Evolutionary conservation across 192 early-diverging fungal species (phyloP), one percentile per base, ranked within the genome.

Genomic region (Gamsiella multidivaricata): DNA sequence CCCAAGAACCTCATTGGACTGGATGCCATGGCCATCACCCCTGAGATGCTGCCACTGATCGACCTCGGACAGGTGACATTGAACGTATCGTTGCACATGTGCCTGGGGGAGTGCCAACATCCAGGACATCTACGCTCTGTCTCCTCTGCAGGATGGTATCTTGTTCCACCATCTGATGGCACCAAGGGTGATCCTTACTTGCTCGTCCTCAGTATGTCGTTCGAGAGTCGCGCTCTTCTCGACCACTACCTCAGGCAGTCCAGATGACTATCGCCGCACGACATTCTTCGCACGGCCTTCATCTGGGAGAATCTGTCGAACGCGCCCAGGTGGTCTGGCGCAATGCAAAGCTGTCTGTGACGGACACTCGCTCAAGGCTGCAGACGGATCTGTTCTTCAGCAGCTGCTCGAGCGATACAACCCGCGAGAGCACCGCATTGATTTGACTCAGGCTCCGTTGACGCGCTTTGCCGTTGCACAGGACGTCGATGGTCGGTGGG

Each of bases 141-240:
- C 61, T 0, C 47, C 61, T 5, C 6, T 63, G 32, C 61, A 63
- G 34, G 61, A 63, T 15, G 61, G 61, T 6, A 63, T 63, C 31
- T 22, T 63, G 25, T 63, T 63, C 34, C 61, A 63, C 22, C 49
- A 51, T 34, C 5, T 63, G n/a, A 14, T 51, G 5, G 31, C 34
- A 12, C 14, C 0, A 14, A 51, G 12, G 61, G 61, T 6, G 61
- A 63, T 25, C 49, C 61, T 0, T 63, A 63, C 26, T 2, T 63
- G 46, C 46, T 41, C 1, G 15, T n/a, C 2, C 0, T n/a, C 4
- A 46, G 3, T 33, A 51, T 50, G 1, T 31, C 33, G 0, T 63
- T 63, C 33, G 47, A 51, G n/a, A 52, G 3, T 0, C 20, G 49
- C 11, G 3, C 12, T 11, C 29, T 63, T 20, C 61, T 63, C 4